These are phyloP conservation scores for Termitomyces sp. DNA, from an alignment of 768 basidiomycete species.

Conservation along the genomic window DNA sequence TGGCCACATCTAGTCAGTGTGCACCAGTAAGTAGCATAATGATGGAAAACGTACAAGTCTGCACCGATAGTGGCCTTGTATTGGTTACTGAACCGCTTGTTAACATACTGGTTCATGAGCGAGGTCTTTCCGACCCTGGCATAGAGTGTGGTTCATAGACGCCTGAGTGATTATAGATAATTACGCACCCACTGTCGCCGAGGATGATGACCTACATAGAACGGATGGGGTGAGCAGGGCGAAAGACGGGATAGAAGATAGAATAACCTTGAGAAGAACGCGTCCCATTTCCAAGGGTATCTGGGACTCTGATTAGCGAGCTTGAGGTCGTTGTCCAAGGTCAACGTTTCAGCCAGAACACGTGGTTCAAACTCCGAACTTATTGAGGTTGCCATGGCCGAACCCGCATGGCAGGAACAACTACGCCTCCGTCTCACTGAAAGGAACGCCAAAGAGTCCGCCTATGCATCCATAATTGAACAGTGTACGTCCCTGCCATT, in stretches of 20 bases:
- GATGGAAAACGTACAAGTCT: constrained; percentile 70
- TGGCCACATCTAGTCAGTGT: constrained; percentile 30
- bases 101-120: constrained; percentile 99
- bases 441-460: constrained; percentile 78
- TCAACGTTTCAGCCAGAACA: constrained; percentile 22
- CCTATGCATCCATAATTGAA: constrained; percentile 83
- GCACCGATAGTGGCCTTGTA: constrained; percentile 99
- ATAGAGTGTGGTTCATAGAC: not conserved
- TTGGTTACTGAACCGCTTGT: constrained; percentile 99
- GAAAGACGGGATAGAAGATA: not conserved
- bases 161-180: constrained; percentile 13
- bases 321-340: constrained; percentile 18
- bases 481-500: constrained; percentile 67
- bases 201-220: constrained; percentile 88
- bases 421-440: constrained; percentile 76
- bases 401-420: constrained; percentile 82
- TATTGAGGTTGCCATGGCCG: constrained; percentile 51
- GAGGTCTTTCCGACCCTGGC: constrained; percentile 96
- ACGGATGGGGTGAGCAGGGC: not conserved
- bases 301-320: constrained; percentile 19
- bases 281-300: constrained; percentile 61
- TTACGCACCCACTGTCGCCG: constrained; percentile 89
- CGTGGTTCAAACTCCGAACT: constrained; percentile 40
- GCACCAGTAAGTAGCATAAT: constrained; percentile 3
- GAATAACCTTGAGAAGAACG: constrained; percentile 75